Evolutionary conservation across 1,284 basidiomycete species (phyloP).

Genomic region (Meripilus lineatus): DNA sequence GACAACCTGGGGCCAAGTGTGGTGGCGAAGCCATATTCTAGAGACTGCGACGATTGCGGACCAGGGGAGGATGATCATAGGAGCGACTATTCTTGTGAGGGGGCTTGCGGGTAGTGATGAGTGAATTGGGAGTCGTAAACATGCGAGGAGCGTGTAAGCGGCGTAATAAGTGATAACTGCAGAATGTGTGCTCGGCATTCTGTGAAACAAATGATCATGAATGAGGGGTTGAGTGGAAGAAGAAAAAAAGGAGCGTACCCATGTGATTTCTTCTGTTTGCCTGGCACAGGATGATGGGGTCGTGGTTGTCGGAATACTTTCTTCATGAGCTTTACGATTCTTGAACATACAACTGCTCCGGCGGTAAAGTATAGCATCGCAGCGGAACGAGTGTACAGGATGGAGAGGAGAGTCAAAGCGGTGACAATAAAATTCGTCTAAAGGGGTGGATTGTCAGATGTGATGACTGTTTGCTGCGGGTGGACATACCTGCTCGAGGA

Average conservation of each 20-base stretch:
- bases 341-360: slow-evolving; percentile 59
- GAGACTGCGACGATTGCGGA: slow-evolving; percentile 56
- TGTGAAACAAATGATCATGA: slow-evolving; percentile 26
- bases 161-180: slow-evolving; percentile 71
- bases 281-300: slow-evolving; percentile 40
- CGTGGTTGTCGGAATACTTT: slow-evolving; percentile 64
- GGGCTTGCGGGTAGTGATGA: slow-evolving; percentile 35
- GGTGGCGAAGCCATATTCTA: slow-evolving; percentile 77
- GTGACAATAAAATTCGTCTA: slow-evolving; percentile 46
- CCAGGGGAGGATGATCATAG: slow-evolving; percentile 49
- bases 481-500: too few species aligned
- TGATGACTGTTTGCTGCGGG: too few species aligned
- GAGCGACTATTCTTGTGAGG: slow-evolving; percentile 35
- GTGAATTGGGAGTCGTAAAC: slow-evolving; percentile 47
- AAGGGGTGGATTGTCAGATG: background rate
- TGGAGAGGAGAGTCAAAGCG: slow-evolving; percentile 44
- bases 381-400: slow-evolving; percentile 65
- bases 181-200: slow-evolving; percentile 89
- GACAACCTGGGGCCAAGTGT: slow-evolving; percentile 70
- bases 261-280: slow-evolving; percentile 48
- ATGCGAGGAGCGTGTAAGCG: slow-evolving; percentile 61
- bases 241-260: slow-evolving; percentile 42
- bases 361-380: slow-evolving; percentile 64
- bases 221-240: slow-evolving; percentile 8
- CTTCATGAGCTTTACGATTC: slow-evolving; percentile 70